phyloP scores from a whole-genome alignment of 805 yeast genomes.

The Sporopachydermia lactativora region DNA sequence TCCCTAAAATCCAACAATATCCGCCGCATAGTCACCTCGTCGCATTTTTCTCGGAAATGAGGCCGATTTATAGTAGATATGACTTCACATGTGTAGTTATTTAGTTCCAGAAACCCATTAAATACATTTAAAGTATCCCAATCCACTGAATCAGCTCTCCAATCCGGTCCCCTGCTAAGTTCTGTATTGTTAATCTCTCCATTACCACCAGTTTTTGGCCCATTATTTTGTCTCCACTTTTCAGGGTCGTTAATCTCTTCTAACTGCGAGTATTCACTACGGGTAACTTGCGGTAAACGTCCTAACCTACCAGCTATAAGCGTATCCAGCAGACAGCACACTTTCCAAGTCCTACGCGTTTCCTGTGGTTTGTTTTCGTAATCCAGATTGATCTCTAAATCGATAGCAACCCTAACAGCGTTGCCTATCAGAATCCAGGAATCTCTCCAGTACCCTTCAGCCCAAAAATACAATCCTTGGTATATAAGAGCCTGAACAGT shows the following conservation, averaged over 20 bases:
- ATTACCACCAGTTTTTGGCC: background rate
- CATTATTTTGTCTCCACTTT: background rate
- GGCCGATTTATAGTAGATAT: background rate
- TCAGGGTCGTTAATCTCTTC: background rate
- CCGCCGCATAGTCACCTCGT: background rate
- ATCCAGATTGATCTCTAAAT: background rate
- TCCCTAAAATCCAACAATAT: background rate
- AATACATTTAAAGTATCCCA: background rate
- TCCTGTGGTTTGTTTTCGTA: background rate
- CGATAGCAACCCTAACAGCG: background rate
- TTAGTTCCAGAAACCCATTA: background rate
- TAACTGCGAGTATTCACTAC: background rate
- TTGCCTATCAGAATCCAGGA: background rate
- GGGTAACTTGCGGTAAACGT: background rate
- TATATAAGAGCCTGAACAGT: background rate
- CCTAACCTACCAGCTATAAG: background rate
- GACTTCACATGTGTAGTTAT: background rate
- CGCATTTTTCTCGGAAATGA: background rate
- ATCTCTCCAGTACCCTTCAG: background rate
- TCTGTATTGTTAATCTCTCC: background rate
- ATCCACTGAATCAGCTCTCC: background rate
- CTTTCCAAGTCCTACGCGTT: background rate
- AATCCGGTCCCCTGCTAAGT: no score
- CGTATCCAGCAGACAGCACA: background rate
- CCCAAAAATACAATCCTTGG: slow-evolving; percentile 1